Base-by-base conservation (phyloP, 2,329 filamentous ascomycete species). In the Leptodontidium sp. region DNA sequence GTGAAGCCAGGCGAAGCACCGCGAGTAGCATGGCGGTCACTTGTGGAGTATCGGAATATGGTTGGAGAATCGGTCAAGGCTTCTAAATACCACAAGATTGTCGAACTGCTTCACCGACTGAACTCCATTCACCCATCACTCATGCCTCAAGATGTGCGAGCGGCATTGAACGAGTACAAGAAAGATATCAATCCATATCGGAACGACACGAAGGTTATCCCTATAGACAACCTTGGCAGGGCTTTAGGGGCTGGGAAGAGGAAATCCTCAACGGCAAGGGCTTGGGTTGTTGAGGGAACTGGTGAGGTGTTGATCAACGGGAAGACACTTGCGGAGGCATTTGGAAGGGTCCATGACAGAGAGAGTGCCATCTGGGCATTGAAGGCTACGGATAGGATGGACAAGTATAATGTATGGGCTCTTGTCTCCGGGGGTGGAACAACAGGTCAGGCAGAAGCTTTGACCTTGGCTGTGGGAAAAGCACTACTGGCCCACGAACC, bases 331-430 rank as follows among this genome's bases (percentile, higher is more conserved):
- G 87, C 87, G 62, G 88, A 96, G 62, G 90, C 88, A 26, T 99
- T 99, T 80, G 92, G 90, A 43, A 90, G 96, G 45, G 82, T 98
- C 62, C 95, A 99, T 79, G 95, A 99, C 81, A 90, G 96, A 53
- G 96, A 98, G 84, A 98, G 93, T 78, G 95, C 93, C 2, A 84
- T 97, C 4, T 99, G 95, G 95, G 90, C 95, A 8, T 82, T 99
- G 77, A 93, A 94, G 77, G 87, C 89, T 61, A 97, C 94, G 29
- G 85, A 91, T 53, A 86, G 96, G 72, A 82, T 97, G 72, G 94
- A 97, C 84, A 98, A 98, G 81, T 99, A 99, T 85, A 99, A 99
- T 77, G 89, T 98, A 3, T 99, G 93, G 90, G 94, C 91, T 64
- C 82, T 92, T 61, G 93, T 94, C 2, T 86, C 87, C 68, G 96